Base-by-base conservation (phyloP, 257 asterid species). In the Misopates orontium region DNA sequence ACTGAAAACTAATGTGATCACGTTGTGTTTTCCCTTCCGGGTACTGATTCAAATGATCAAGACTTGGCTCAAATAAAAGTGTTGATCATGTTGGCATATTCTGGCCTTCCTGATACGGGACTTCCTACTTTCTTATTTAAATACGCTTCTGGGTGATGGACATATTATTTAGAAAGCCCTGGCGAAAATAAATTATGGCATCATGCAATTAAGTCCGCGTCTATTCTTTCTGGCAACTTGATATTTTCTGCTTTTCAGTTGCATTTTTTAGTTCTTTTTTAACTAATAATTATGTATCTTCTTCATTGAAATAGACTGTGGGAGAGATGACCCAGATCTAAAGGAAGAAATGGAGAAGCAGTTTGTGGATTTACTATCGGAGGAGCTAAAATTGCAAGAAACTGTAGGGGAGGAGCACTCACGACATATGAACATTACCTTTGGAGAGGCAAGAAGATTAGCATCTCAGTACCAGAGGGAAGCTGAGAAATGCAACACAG, bases 301-400 rank as follows among this genome's bases (percentile, higher is more conserved):
- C 51, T 69, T 62, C 6, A 23, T 73, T 66, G 74, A 62, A 54
- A 64, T 42, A 90, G 97, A 90, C 71, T 93, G 99, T 13, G 99
- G 99, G 24, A 93, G 86, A 76, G 95, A 87, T 75, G 96, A 93
- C 61, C 99, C 96, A 1, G 96, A 85, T 25, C 90, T 93, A 17
- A 87, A 86, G 83, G 96, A 85, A 72, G 97, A 93, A 75, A 90
- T 90, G 99, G 89, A 82, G 82, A 93, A 93, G 85, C 96, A 93
- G 44, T 77, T 79, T 5, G 96, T 93, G 51, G 97, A 90, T 73
- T 83, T 90, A 40, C 48, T 93, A 13, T 86, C 97, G 0, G 99
- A 93, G 76, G 99, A 93, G 84, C 73, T 93, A 15, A 93, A 84
- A 82, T 72, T 87, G 75, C 97, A 90, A 75, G 96, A 82, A 71